Evolutionary conservation across 2,329 filamentous ascomycete species (phyloP).

Genomic region (Aspergillus sp.): DNA sequence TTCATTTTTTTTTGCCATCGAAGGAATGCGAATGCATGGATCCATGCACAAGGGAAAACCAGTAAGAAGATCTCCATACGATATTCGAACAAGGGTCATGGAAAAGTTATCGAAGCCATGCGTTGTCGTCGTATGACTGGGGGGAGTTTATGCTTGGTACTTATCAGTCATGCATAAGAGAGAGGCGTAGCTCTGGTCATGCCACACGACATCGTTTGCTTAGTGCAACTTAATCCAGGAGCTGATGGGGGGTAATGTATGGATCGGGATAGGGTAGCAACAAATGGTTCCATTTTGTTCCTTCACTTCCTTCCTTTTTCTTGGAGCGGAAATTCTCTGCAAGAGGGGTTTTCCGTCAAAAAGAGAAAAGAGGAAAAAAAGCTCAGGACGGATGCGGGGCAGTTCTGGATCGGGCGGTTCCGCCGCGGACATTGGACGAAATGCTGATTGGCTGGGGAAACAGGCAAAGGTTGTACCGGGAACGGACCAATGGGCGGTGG

Average conservation of each 20-base stretch:
- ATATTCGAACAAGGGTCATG: background rate
- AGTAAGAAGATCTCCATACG: no score
- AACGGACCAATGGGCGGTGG: constrained; percentile 2
- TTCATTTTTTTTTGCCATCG: no score
- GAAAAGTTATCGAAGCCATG: background rate
- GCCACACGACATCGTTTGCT: background rate
- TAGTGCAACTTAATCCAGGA: background rate
- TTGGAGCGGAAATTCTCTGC: background rate
- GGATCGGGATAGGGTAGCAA: background rate
- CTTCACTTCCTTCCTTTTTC: background rate
- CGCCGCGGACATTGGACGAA: background rate
- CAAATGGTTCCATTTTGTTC: no score
- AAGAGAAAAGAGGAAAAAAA: background rate
- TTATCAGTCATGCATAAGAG: background rate
- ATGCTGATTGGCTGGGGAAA: background rate
- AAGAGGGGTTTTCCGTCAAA: background rate
- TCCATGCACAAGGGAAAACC: no score
- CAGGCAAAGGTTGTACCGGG: background rate
- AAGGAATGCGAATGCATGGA: no score
- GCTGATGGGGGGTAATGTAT: background rate
- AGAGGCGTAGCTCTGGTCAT: background rate
- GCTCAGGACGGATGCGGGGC: constrained; percentile 4
- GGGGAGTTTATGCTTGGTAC: background rate
- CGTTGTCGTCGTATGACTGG: background rate
- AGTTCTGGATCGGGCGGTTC: background rate